Percentiles rank a stretch among this genome's conserved stretches.
These are phyloP conservation scores for Rhypophila decipiens DNA, from an alignment of 495 filamentous ascomycete genomes.

Conservation along the genomic window DNA sequence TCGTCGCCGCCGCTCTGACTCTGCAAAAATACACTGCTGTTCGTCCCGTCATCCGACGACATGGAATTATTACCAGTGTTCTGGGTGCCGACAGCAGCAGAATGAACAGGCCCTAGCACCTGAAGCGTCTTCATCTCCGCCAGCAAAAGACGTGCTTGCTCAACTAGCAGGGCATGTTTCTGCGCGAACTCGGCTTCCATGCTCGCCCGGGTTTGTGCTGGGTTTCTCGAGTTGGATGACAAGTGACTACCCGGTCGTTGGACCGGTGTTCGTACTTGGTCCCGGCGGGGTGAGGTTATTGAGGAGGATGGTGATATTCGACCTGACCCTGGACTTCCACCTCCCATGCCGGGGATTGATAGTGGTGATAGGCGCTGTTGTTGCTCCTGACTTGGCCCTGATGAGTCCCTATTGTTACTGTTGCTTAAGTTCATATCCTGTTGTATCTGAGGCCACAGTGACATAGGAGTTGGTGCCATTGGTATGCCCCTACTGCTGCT, in stretches of 20 bases:
- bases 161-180: not conserved
- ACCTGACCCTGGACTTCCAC: not conserved
- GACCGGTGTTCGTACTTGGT: too few species aligned
- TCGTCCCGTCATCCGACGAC: not conserved
- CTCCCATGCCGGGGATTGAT: too few species aligned
- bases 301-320: too few species aligned
- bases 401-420: not conserved
- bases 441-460: not conserved
- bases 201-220: not conserved
- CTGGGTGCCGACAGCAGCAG: too few species aligned
- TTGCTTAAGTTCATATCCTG: not conserved
- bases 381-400: too few species aligned
- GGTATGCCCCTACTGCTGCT: not conserved
- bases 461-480: not conserved
- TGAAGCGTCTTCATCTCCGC: not conserved
- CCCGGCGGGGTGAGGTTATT: too few species aligned
- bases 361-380: too few species aligned
- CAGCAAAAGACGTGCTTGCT: not conserved
- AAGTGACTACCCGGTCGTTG: too few species aligned
- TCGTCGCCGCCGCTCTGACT: not conserved
- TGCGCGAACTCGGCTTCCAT: not conserved
- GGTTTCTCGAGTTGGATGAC: too few species aligned
- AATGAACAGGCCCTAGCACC: not conserved
- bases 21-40: not conserved
- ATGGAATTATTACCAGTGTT: not conserved